A percentile compares a stretch with the other conserved stretches of the same genome.
These are phyloP conservation scores for Suillus plorans DNA, from an alignment of 768 basidiomycete species.

Conservation along the genomic window DNA sequence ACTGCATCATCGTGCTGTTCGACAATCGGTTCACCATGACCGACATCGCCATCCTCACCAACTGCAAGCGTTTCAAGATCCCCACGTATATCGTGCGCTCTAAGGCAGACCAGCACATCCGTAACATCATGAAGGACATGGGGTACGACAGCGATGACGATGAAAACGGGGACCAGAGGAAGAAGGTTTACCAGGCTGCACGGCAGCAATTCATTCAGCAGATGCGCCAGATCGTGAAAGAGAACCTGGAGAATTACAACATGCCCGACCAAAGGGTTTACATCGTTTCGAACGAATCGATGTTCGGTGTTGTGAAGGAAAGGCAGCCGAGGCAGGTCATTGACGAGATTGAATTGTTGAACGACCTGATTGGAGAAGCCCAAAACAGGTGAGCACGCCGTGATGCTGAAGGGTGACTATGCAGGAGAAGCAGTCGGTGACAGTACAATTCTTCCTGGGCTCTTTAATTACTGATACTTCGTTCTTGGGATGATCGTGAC, in stretches of 20 bases:
- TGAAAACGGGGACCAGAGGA: constrained; percentile 8
- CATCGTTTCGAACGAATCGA: constrained; percentile 22
- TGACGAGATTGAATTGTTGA: constrained; percentile 26
- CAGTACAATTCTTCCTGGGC: background rate
- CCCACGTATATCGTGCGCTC: constrained; percentile 37
- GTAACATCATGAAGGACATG: constrained; percentile 24
- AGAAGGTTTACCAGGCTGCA: constrained; percentile 21
- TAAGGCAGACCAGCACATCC: constrained; percentile 35
- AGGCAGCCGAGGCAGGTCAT: constrained; percentile 22
- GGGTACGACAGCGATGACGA: constrained; percentile 27
- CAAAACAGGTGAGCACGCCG: background rate
- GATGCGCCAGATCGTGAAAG: constrained; percentile 24
- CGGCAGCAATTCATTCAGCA: constrained; percentile 28
- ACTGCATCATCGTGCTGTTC: constrained; percentile 33
- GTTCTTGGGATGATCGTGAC: background rate
- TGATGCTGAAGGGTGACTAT: background rate
- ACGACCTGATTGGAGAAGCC: constrained; percentile 23
- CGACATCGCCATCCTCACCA: constrained; percentile 32
- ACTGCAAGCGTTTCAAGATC: constrained; percentile 30
- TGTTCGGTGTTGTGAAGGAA: constrained; percentile 27
- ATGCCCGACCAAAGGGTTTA: constrained; percentile 32
- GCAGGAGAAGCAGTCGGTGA: background rate
- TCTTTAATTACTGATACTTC: background rate
- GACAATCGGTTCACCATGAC: constrained; percentile 35
- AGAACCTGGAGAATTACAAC: constrained; percentile 21